These are phyloP conservation scores for Dryas integrifolia DNA, from an alignment of 331 rosid species.

Conservation along the genomic window DNA sequence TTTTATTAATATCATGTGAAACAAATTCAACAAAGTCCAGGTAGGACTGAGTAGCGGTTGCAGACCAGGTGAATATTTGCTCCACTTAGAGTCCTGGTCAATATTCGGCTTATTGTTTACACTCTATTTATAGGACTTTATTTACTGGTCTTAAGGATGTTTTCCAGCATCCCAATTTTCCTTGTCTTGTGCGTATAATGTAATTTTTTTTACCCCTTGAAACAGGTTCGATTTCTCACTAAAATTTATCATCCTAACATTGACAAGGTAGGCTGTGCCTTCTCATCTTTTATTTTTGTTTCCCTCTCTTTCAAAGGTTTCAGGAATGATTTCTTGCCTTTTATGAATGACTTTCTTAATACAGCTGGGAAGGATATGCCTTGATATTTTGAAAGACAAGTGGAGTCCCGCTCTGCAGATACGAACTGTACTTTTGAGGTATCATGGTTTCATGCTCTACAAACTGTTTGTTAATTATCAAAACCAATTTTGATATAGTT, in stretches of 20 bases:
- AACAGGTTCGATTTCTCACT: constrained; percentile 91
- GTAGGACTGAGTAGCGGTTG: background rate
- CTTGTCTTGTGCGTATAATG: background rate
- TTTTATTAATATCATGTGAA: background rate
- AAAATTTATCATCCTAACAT: constrained; percentile 97
- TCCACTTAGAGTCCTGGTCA: background rate
- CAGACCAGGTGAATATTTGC: background rate
- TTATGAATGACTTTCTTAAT: constrained; percentile 22
- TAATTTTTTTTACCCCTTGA: constrained; percentile 2
- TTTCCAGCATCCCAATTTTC: background rate
- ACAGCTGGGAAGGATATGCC: constrained; percentile 96
- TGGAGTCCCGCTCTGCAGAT: constrained; percentile 99
- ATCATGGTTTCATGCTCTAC: constrained; percentile 24
- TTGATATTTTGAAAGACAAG: constrained; percentile 94
- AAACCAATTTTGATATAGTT: background rate
- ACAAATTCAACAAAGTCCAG: background rate
- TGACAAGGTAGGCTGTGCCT: constrained; percentile 60
- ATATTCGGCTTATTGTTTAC: background rate
- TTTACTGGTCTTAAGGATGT: background rate
- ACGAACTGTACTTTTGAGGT: constrained; percentile 96
- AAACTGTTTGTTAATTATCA: background rate
- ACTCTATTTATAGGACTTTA: background rate
- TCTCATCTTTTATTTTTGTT: background rate
- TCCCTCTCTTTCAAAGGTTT: background rate
- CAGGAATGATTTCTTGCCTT: background rate